These are phyloP conservation scores for Thymus mandschuricus DNA, from an alignment of 257 asterid species.

Conservation along the genomic window DNA sequence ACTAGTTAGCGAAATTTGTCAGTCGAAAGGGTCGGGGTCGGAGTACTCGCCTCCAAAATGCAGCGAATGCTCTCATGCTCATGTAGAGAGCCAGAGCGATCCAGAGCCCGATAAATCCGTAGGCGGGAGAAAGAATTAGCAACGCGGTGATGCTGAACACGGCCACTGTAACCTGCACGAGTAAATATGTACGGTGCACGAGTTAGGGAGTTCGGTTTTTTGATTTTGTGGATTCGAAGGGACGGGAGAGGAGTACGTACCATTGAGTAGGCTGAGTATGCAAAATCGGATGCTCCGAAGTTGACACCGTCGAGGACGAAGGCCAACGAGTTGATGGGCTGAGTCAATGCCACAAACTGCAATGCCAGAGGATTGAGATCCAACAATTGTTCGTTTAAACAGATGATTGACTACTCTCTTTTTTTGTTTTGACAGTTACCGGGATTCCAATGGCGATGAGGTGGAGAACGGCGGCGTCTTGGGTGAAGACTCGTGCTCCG, in stretches of 20 bases:
- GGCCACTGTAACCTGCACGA: conserved; percentile 68
- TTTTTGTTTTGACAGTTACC: conserved; percentile 38
- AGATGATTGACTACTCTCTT: not conserved
- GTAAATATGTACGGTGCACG: not conserved
- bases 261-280: conserved; percentile 70
- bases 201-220: too few species aligned
- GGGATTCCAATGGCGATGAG: conserved; percentile 67
- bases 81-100: conserved; percentile 61
- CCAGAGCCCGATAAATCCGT: conserved; percentile 75
- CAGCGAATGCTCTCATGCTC: conserved; percentile 69
- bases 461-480: conserved; percentile 54
- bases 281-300: conserved; percentile 76
- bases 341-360: conserved; percentile 80
- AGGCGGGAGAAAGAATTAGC: conserved; percentile 49
- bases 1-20: not conserved
- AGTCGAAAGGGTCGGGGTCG: not conserved
- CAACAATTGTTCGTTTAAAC: not conserved
- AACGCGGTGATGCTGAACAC: conserved; percentile 54
- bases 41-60: conserved; percentile 62
- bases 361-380: not conserved
- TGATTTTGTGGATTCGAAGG: too few species aligned
- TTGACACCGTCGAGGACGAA: conserved; percentile 80
- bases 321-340: conserved; percentile 74
- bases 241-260: conserved; percentile 28
- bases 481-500: conserved; percentile 69